A percentile compares a stretch with the other conserved stretches of the same genome.
Conservation (phyloP, 2,329 filamentous ascomycete species). For the Fusarium napiforme region DNA sequence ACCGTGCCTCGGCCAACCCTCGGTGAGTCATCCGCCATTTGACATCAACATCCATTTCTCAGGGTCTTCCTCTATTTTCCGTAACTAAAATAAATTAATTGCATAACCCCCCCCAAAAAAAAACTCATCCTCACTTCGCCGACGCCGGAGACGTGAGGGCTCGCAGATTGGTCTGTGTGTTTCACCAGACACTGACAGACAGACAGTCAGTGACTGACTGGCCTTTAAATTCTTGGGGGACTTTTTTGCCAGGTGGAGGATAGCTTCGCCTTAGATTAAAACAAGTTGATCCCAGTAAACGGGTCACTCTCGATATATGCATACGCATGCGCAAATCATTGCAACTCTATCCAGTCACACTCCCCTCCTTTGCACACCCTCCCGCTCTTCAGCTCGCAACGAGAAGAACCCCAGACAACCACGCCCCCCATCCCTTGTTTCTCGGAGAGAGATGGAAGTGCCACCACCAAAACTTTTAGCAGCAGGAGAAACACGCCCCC, state of each 20-base stretch:
- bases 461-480: constrained; percentile 10
- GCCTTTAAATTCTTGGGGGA: constrained; percentile 2
- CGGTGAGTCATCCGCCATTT: constrained; percentile 13
- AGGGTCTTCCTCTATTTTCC: constrained; percentile 8
- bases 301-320: constrained; percentile 25
- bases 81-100: background rate
- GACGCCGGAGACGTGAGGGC: constrained; percentile 41
- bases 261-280: constrained; percentile 31
- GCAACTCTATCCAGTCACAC: background rate
- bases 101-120: background rate
- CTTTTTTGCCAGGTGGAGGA: constrained; percentile 6
- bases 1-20: constrained; percentile 2
- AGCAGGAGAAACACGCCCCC: background rate
- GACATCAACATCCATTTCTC: background rate
- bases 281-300: constrained; percentile 14
- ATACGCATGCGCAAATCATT: constrained; percentile 23
- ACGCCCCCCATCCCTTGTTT: constrained; percentile 39
- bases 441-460: constrained; percentile 12
- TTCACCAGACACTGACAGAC: constrained; percentile 22
- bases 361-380: constrained; percentile 19
- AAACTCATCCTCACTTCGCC: constrained; percentile 39
- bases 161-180: constrained; percentile 45
- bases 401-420: constrained; percentile 23
- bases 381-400: constrained; percentile 37
- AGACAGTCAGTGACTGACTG: background rate